These are phyloP conservation scores for Penicillium rolfsii DNA, from an alignment of 2,329 filamentous ascomycete species.

Conservation along the genomic window DNA sequence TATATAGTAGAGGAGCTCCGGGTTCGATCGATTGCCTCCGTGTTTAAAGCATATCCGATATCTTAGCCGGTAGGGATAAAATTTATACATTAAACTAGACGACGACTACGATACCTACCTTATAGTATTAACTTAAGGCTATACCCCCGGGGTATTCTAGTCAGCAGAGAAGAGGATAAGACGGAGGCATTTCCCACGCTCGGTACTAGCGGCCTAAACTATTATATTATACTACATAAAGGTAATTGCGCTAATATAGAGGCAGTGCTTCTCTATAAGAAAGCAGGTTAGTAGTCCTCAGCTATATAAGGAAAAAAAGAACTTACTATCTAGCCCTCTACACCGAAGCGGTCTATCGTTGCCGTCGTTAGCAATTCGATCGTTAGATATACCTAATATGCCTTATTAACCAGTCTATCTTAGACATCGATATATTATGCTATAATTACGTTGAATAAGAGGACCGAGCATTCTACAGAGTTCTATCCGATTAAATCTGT, in stretches of 20 bases:
- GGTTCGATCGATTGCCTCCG: background rate
- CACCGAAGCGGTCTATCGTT: background rate
- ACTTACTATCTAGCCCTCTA: background rate
- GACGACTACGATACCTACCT: background rate
- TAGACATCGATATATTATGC: background rate
- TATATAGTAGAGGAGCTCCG: conserved; percentile 1
- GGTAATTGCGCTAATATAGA: too few species aligned
- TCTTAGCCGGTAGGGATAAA: background rate
- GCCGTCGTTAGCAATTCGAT: background rate
- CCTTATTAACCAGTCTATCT: background rate
- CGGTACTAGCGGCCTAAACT: too few species aligned
- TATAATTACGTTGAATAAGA: conserved; percentile 1
- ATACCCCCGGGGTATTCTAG: too few species aligned
- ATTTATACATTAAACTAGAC: background rate
- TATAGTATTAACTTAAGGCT: background rate
- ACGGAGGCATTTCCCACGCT: too few species aligned
- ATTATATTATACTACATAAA: too few species aligned
- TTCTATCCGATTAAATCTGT: background rate
- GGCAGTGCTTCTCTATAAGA: too few species aligned
- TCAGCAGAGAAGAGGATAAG: too few species aligned
- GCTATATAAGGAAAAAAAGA: too few species aligned
- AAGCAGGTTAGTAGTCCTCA: too few species aligned
- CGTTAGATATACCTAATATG: background rate
- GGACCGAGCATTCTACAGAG: background rate
- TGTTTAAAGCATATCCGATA: background rate